Evolutionary conservation across 768 basidiomycete species (phyloP).

Genomic region (Boletus sp.): DNA sequence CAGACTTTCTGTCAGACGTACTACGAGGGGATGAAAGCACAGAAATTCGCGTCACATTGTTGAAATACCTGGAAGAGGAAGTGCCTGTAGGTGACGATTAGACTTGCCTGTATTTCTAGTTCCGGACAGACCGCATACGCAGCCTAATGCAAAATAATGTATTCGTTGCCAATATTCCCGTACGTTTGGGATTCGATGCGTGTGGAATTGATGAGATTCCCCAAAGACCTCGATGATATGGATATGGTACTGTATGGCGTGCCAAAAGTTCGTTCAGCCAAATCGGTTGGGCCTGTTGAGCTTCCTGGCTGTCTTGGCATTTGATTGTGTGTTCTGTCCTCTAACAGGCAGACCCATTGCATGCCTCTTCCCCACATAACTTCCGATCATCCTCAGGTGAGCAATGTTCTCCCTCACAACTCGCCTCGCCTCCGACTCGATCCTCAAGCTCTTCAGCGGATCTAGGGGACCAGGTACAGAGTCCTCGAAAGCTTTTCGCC

Average conservation of each 20-base stretch:
- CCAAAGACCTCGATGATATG: not conserved
- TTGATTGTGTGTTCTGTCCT: constrained; percentile 89
- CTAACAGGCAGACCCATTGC: constrained; percentile 92
- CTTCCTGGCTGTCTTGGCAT: constrained; percentile 86
- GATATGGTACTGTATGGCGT: constrained; percentile 11
- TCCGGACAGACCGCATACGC: not conserved
- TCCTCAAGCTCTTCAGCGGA: constrained; percentile 68
- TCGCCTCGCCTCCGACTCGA: constrained; percentile 84
- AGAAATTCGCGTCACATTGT: constrained; percentile 85
- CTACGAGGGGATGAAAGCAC: constrained; percentile 92
- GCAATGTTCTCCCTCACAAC: constrained; percentile 87
- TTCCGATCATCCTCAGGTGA: constrained; percentile 91
- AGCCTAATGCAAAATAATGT: constrained; percentile 4
- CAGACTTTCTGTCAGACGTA: constrained; percentile 84
- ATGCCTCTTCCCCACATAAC: constrained; percentile 89
- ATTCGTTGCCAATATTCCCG: not conserved
- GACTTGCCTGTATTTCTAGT: constrained; percentile 25
- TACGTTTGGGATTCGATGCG: not conserved
- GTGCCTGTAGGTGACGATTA: constrained; percentile 91
- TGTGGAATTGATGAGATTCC: constrained; percentile 1
- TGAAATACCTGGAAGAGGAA: constrained; percentile 95
- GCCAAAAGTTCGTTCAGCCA: constrained; percentile 25
- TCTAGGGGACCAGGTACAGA: constrained; percentile 45
- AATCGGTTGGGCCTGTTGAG: constrained; percentile 81
- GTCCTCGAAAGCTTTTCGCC: constrained; percentile 30